A percentile compares a stretch with the other conserved stretches of the same genome.
These are phyloP conservation scores for Angomonas ambiguus DNA, from an alignment of 208 protist genomes.

Conservation along the genomic window DNA sequence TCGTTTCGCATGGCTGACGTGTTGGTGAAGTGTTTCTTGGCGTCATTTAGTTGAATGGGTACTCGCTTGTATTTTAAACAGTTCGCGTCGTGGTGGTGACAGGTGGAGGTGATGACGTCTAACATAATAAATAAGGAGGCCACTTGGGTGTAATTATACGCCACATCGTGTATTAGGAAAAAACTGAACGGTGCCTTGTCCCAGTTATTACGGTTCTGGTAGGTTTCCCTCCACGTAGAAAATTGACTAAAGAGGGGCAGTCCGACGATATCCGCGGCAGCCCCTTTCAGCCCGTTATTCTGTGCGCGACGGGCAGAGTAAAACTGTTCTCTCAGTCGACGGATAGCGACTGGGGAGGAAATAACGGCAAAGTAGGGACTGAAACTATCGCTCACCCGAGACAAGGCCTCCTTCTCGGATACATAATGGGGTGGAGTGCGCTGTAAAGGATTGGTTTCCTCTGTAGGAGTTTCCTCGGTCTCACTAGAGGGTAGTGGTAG, in stretches of 20 bases:
- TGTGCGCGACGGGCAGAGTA: slow-evolving; percentile 28
- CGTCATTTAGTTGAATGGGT: slow-evolving; percentile 24
- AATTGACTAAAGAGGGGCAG: slow-evolving; percentile 82
- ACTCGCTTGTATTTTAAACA: slow-evolving; percentile 33
- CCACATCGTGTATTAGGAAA: slow-evolving; percentile 77
- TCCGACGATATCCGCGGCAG: slow-evolving; percentile 47
- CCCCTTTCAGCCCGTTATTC: slow-evolving; percentile 6
- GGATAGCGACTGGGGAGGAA: slow-evolving; percentile 34
- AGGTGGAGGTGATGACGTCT: slow-evolving; percentile 37
- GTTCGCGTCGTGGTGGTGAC: slow-evolving; percentile 43
- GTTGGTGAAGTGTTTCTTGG: slow-evolving; percentile 15
- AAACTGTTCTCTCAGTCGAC: slow-evolving; percentile 34
- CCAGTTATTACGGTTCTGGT: slow-evolving; percentile 72
- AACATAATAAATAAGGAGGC: slow-evolving; percentile 67
- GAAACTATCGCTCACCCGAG: slow-evolving; percentile 72
- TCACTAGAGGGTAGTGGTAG: background rate
- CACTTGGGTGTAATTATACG: slow-evolving; percentile 82
- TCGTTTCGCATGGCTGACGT: slow-evolving; percentile 13
- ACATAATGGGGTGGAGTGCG: background rate
- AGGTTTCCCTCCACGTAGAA: slow-evolving; percentile 77
- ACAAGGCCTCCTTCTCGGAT: slow-evolving; percentile 36
- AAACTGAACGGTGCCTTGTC: slow-evolving; percentile 64
- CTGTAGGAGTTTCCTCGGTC: background rate
- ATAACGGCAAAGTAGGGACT: slow-evolving; percentile 82
- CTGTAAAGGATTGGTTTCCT: background rate